Evolutionary conservation across 2,329 filamentous ascomycete genomes (phyloP), one percentile per base, ranked within the genome.

Genomic region (Exophiala aquamarina): DNA sequence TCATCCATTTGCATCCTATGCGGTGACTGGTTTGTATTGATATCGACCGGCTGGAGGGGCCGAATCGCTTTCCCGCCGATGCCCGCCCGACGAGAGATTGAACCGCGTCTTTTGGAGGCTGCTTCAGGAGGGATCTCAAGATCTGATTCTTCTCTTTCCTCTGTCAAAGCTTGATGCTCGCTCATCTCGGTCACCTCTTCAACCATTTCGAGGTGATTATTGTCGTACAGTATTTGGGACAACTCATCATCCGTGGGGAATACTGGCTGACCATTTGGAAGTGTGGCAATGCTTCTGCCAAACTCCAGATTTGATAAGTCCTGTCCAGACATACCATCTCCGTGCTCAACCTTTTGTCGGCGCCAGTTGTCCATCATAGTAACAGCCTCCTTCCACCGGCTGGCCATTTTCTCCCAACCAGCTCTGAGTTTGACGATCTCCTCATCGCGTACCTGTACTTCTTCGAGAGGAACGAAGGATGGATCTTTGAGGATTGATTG

Each of bases 351-450:
- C 80, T 95, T 89, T 33, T 89, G 80, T 64, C 83, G 86, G 51
- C 91, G 84, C 92, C 93, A 97, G 26, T 87, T 84, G 56, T 96
- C 89, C 73, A 98, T 95, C 70, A 98, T 82, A 28, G 82, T 78
- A 10, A 97, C 84, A 1, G 93, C 89, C 63, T 97, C 92, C 56
- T 83, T 84, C 89, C 93, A 95, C 41, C 90, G 81, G 17, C 74
- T 79, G 66, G 97, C 91, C 88, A 97, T 95, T 68, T 87, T 90
- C 64, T 94, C 87, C 86, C 92, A 95, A 13, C 91, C 89, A 45
- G 86, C 81, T 44, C 89, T 83, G 38, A 98, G 74, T 41, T 88
- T 81, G 42, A 79, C 77, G 55, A 98, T 97, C 65, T 96, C 91
- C 50, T 94, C 86, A 55, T 98, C 92, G 44, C 92, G 83, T n/a